Conservation (phyloP, 2,329 filamentous ascomycete genomes). For the Chrysoporthe austroafricana region DNA sequence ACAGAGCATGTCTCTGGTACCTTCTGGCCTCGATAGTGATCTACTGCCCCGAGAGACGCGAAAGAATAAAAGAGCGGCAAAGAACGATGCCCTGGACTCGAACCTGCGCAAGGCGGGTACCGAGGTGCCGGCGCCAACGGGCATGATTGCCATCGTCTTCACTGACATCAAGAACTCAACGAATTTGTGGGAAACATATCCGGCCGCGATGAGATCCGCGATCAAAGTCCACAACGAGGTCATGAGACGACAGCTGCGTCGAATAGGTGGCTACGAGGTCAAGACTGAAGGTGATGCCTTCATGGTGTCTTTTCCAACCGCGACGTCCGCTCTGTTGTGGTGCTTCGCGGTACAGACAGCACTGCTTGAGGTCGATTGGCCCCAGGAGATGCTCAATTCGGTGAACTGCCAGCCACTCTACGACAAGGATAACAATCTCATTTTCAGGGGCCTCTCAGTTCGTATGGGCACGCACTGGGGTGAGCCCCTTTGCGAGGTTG, state of each 20-base stretch:
- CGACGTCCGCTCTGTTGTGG: slow-evolving; percentile 93
- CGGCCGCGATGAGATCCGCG: slow-evolving; percentile 91
- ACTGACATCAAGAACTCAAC: slow-evolving; percentile 99
- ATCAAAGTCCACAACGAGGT: slow-evolving; percentile 98
- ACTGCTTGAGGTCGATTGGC: slow-evolving; percentile 89
- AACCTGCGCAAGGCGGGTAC: slow-evolving; percentile 84
- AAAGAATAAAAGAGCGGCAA: slow-evolving; percentile 45
- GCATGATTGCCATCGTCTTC: slow-evolving; percentile 91
- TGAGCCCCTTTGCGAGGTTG: slow-evolving; percentile 89
- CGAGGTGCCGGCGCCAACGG: slow-evolving; percentile 88
- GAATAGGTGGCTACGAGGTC: slow-evolving; percentile 96
- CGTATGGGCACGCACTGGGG: slow-evolving; percentile 98
- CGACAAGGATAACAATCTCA: slow-evolving; percentile 84
- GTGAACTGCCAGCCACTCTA: slow-evolving; percentile 80
- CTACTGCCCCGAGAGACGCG: slow-evolving; percentile 68
- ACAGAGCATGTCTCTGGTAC: slow-evolving; percentile 83
- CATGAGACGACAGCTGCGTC: slow-evolving; percentile 89
- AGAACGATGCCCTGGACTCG: slow-evolving; percentile 76
- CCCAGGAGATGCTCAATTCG: slow-evolving; percentile 86
- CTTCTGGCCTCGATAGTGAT: slow-evolving; percentile 74
- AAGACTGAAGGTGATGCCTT: slow-evolving; percentile 99
- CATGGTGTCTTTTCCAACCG: slow-evolving; percentile 98
- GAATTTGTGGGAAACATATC: slow-evolving; percentile 92
- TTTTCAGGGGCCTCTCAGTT: slow-evolving; percentile 93
- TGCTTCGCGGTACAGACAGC: slow-evolving; percentile 91